Conservation (phyloP, 2,329 filamentous ascomycete species). For the Colletotrichum orbiculare region DNA sequence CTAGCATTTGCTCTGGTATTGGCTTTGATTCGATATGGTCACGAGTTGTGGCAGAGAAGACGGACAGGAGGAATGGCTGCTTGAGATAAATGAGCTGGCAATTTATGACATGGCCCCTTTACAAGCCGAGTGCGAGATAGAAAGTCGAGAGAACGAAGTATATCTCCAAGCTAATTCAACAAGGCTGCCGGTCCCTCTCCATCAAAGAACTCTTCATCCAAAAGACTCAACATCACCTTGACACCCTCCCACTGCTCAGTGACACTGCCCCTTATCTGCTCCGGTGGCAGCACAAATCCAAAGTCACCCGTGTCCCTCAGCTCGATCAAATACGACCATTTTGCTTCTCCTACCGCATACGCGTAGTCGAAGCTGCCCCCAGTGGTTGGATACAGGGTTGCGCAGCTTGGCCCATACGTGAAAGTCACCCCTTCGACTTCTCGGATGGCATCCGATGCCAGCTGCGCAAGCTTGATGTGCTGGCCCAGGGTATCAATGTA, state of each 20-base stretch:
- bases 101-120: too few relatives aligned
- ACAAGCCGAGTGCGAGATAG: too few relatives aligned
- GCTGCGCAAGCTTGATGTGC: slow-evolving; percentile 46
- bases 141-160: too few relatives aligned
- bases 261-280: slow-evolving; percentile 49
- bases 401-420: slow-evolving; percentile 49
- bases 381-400: slow-evolving; percentile 50
- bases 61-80: too few relatives aligned
- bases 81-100: too few relatives aligned
- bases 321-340: slow-evolving; percentile 53
- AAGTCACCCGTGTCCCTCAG: slow-evolving; percentile 47
- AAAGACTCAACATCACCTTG: slow-evolving; percentile 44
- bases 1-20: slow-evolving; percentile 55
- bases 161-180: too few relatives aligned
- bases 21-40: slow-evolving; percentile 54
- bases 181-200: slow-evolving; percentile 39
- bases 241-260: slow-evolving; percentile 50
- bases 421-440: slow-evolving; percentile 43
- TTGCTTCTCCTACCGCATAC: slow-evolving; percentile 40
- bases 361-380: slow-evolving; percentile 45
- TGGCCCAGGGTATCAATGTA: slow-evolving; percentile 52
- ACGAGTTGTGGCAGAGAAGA: slow-evolving; percentile 46
- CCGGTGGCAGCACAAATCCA: slow-evolving; percentile 51
- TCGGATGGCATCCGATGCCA: slow-evolving; percentile 20
- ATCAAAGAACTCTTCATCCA: slow-evolving; percentile 50